Conservation (phyloP, 352 stramenopile genomes). For the Thalassiosira livingstoniorum region DNA sequence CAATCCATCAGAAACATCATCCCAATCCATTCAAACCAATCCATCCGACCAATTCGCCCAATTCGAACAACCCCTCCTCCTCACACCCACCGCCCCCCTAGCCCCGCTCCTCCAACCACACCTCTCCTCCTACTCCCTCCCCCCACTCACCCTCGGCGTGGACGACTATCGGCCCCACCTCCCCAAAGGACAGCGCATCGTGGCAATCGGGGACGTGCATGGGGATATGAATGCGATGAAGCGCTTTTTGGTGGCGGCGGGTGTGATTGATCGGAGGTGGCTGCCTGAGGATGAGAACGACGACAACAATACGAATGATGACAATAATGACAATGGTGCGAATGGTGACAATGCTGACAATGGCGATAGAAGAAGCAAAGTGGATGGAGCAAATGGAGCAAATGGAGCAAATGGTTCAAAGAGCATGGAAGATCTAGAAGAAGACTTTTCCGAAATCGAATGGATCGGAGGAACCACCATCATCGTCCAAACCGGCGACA, state of each 20-base stretch:
- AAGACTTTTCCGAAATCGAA: no score
- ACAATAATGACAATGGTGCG: no score
- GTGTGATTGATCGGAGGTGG: constrained; percentile 39
- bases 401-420: no score
- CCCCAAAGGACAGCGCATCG: constrained; percentile 54
- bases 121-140: constrained; percentile 37
- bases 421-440: no score
- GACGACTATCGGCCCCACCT: constrained; percentile 54
- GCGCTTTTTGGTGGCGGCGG: constrained; percentile 55
- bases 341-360: no score
- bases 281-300: constrained; percentile 44
- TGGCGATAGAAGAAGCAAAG: no score
- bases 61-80: constrained; percentile 16
- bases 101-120: constrained; percentile 36
- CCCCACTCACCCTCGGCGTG: constrained; percentile 24
- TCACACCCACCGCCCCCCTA: constrained; percentile 38
- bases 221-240: constrained; percentile 69
- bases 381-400: no score
- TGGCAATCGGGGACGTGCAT: constrained; percentile 80
- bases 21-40: no score
- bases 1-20: no score
- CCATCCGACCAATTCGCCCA: no score
- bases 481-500: constrained; percentile 76
- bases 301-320: constrained; percentile 8
- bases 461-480: constrained; percentile 73